These are phyloP conservation scores for Coemansia sp. DNA, from an alignment of 192 early-diverging fungal species.

Conservation along the genomic window DNA sequence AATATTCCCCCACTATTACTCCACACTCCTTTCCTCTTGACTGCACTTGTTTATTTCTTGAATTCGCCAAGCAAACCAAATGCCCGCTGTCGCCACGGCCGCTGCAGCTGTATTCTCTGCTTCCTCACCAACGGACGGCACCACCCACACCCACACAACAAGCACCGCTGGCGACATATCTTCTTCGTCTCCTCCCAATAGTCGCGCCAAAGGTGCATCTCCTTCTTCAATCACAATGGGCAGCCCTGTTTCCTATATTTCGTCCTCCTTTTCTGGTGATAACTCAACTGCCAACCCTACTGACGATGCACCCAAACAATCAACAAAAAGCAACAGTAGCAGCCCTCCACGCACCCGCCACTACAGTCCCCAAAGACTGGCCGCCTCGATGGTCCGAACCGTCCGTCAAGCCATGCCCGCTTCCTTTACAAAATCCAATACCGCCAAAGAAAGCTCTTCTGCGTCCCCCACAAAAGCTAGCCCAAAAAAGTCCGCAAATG, in stretches of 20 bases:
- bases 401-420: constrained; percentile 1
- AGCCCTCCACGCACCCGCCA: background rate
- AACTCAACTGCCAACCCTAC: background rate
- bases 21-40: too few relatives aligned
- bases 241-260: background rate
- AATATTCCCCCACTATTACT: too few relatives aligned
- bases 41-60: too few relatives aligned
- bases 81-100: background rate
- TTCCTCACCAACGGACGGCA: background rate
- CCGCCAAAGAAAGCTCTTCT: background rate
- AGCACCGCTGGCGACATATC: background rate
- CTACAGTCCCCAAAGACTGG: background rate
- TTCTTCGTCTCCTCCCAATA: background rate
- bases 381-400: constrained; percentile 2
- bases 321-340: background rate
- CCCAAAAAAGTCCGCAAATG: background rate
- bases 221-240: background rate
- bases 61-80: background rate
- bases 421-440: background rate
- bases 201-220: background rate
- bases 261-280: background rate
- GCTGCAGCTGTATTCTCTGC: background rate
- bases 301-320: background rate
- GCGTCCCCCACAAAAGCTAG: background rate
- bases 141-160: background rate